Evolutionary conservation across 177 flowering plant species (phyloP), one percentile per base, ranked within the genome.

Genomic region (Vitis hybrid): DNA sequence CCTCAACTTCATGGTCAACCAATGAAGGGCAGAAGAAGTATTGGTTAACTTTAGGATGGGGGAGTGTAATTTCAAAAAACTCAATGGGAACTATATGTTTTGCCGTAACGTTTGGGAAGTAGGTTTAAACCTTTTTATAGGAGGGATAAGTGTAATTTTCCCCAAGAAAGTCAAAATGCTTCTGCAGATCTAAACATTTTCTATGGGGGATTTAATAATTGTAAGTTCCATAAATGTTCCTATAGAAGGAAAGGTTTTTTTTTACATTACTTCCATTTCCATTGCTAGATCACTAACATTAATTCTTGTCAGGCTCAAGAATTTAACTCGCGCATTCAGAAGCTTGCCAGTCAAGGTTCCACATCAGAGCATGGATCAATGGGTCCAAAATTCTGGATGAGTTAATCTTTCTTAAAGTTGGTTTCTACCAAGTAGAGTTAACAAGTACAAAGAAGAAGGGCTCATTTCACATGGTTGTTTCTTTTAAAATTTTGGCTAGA

Each of bases 321-420:
- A 66, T 92, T 94, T 75, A 88, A 94, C 2, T 85, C 87, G 0
- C 91, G 93, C 0, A 89, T 94, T 74, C 89, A 92, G 72, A 89
- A 86, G 74, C 82, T 92, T 56, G 92, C 96, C 1, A 78, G 56
- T 73, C 88, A 79, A 71, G 93, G 96, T 59, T 80, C 93, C 52
- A 81, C 85, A 57, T 89, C 84, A 17, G 88, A 89, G 62, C 83
- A 87, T 34, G 88, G 85, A 57, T 62, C 77, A 65, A 64, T 68
- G 71, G 86, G 83, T 66, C 85, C 87, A 23, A 87, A 79, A 73
- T 78, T 67, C 17, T 87, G 92, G 93, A 75, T 80, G 86, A 81
- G 71, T 50, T 84, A 76, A 81, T 75, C 60, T 15, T 5, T 62
- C 26, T n/a, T 12, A 21, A 12, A 21, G 32, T 60, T 13, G n/a